Base-by-base conservation (phyloP, 768 basidiomycete genomes). In the Tylopilus felleus region DNA sequence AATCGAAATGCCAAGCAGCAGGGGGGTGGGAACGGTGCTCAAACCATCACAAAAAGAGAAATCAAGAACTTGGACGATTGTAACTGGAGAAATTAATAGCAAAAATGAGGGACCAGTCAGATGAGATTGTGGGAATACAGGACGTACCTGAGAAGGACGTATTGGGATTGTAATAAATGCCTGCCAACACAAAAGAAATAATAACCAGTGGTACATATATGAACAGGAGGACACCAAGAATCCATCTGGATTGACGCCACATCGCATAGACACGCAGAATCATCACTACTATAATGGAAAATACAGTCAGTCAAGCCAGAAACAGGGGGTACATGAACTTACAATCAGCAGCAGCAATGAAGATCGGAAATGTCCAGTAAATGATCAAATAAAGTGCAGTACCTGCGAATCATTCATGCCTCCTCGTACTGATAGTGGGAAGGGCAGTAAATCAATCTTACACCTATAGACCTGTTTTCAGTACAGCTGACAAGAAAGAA, bases 191-290 rank as follows among this genome's bases (percentile, higher is more conserved):
- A 10, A 57, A 5, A 10, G 45, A 14, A 8, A 46, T 8, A 21
- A 60, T n/a, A 0, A 50, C 28, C 8, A 50, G 45, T 1, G 42
- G 7, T 7, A 42, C 19, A 22, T 36, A 57, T 9, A 57, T 13
- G 5, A 19, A 27, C 4, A 63, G 12, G 17, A 63, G 55, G 16
- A 55, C 12, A n/a, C 6, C 5, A 1, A 60, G 23, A 5, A 63
- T 28, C 4, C 1, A 17, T 16, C n/a, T 60, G 21, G 61, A 63
- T 27, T 22, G 48, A 14, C 33, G 7, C 50, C 53, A 63, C 41
- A 63, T 63, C 14, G 58, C 49, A 23, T 47, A 51, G 1, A 63
- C 52, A 14, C 61, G 62, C 12, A 64, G 47, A 19, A 60, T 47
- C 61, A 64, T 64, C 36, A 64, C 35, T 4, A 64, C 61, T 64